phyloP scores from a whole-genome alignment of 495 filamentous ascomycete species.

The Penicillium manginii region DNA sequence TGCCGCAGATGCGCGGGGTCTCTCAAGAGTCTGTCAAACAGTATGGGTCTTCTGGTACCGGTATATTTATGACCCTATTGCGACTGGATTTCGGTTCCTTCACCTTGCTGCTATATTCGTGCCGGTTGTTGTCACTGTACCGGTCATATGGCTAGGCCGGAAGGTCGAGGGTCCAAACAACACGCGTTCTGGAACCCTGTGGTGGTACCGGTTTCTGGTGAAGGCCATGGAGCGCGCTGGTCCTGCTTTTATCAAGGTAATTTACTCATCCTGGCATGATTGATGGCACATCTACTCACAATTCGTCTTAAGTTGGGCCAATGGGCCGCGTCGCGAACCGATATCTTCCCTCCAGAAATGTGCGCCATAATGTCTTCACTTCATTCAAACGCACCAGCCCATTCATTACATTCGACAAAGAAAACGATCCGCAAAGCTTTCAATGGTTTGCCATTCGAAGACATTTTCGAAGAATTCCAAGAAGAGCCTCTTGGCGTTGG shows the following conservation, averaged over 20 bases:
- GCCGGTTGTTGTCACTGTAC: conserved; percentile 80
- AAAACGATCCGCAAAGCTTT: conserved; percentile 80
- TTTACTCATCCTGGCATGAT: not conserved
- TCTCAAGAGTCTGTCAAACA: conserved; percentile 55
- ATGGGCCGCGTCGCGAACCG: conserved; percentile 96
- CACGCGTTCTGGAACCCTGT: conserved; percentile 78
- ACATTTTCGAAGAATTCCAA: conserved; percentile 97
- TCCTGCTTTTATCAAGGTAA: conserved; percentile 96
- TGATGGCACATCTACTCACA: conserved; percentile 5
- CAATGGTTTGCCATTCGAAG: conserved; percentile 73
- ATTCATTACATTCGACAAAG: conserved; percentile 81
- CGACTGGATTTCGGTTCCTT: conserved; percentile 83
- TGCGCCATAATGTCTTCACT: conserved; percentile 93
- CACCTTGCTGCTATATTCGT: conserved; percentile 88
- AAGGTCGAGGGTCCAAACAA: conserved; percentile 62
- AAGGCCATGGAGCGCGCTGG: conserved; percentile 90
- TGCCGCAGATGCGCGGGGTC: conserved; percentile 58
- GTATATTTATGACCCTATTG: conserved; percentile 83
- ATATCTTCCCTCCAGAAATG: conserved; percentile 95
- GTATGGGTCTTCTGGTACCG: conserved; percentile 66
- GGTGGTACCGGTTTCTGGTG: conserved; percentile 95
- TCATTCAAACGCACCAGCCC: conserved; percentile 91
- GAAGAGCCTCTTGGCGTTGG: conserved; percentile 91
- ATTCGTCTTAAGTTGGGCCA: conserved; percentile 74
- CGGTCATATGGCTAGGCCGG: conserved; percentile 77